These are phyloP conservation scores for Boletus holoroseus DNA, from an alignment of 1,284 basidiomycete genomes.

Conservation along the genomic window DNA sequence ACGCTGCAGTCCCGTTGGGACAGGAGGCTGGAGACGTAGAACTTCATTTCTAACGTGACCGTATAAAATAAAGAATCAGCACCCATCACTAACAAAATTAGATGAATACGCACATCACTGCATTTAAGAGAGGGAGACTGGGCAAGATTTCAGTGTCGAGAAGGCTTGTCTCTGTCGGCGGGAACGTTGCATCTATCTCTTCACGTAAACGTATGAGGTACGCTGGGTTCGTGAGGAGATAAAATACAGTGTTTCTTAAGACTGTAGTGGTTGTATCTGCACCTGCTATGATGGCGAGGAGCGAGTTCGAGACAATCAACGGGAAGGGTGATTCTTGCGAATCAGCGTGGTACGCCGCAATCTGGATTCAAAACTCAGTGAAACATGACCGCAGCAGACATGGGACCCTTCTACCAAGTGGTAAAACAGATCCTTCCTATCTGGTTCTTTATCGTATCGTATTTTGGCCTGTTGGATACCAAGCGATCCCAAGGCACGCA, in stretches of 20 bases:
- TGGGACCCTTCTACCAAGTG: constrained; percentile 30
- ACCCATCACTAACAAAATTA: neutral
- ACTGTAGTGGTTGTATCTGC: constrained; percentile 36
- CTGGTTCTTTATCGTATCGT: constrained; percentile 24
- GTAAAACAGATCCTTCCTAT: constrained; percentile 36
- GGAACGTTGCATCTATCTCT: constrained; percentile 21
- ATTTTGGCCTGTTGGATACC: constrained; percentile 23
- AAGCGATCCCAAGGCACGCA: constrained; percentile 25
- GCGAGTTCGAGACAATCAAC: constrained; percentile 32
- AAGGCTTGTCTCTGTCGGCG: constrained; percentile 18
- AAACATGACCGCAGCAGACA: neutral
- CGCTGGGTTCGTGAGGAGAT: constrained; percentile 32
- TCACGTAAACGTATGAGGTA: constrained; percentile 22
- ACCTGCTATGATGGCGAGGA: constrained; percentile 38
- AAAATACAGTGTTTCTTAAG: constrained; percentile 30
- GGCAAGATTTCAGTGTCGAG: constrained; percentile 17
- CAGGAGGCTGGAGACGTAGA: constrained; percentile 38
- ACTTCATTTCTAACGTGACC: constrained; percentile 36
- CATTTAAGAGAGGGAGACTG: constrained; percentile 19
- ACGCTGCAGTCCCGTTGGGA: constrained; percentile 34
- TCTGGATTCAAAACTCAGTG: constrained; percentile 10
- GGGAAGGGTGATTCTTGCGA: constrained; percentile 24
- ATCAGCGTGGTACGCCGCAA: constrained; percentile 21
- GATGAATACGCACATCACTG: constrained; percentile 22
- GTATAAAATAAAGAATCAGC: neutral